phyloP scores from a whole-genome alignment of 23 red algal species.

The Gracilaria gracilis region DNA sequence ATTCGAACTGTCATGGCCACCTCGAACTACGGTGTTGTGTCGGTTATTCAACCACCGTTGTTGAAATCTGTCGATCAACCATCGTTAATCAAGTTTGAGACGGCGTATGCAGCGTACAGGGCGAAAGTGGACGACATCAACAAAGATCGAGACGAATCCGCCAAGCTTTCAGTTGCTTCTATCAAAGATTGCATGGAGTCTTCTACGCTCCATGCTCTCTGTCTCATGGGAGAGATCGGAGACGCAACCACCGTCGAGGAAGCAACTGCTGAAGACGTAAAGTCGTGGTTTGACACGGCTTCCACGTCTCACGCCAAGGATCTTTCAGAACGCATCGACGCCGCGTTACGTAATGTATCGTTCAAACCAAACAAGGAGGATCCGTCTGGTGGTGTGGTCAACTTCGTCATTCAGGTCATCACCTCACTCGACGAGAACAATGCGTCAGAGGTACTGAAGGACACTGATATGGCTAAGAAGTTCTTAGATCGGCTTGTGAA shows the following conservation, averaged over 20 bases:
- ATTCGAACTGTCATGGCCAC: neutral
- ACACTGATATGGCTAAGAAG: neutral
- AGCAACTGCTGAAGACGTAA: too few species aligned
- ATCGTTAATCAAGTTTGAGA: slow-evolving; percentile 23
- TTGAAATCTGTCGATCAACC: slow-evolving; percentile 16
- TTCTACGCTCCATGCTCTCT: too few species aligned
- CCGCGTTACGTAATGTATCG: neutral
- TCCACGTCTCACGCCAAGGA: neutral
- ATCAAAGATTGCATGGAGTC: too few species aligned
- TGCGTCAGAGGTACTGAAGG: slow-evolving; percentile 3
- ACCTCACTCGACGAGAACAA: neutral
- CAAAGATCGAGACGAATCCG: neutral
- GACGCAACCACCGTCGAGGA: too few species aligned
- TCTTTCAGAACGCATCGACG: slow-evolving; percentile 31
- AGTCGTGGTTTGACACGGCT: too few species aligned
- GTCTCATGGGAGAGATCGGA: too few species aligned
- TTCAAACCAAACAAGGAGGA: neutral
- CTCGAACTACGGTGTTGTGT: slow-evolving; percentile 9
- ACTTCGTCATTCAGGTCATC: neutral
- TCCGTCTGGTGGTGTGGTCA: neutral
- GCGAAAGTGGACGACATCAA: slow-evolving; percentile 1
- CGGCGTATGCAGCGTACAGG: slow-evolving; percentile 10
- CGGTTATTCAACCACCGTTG: slow-evolving; percentile 1
- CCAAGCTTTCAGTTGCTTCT: too few species aligned
- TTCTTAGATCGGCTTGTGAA: neutral